Evolutionary conservation across 2,329 filamentous ascomycete genomes (phyloP).

Genomic region (Fusarium neocosmosporiellum): DNA sequence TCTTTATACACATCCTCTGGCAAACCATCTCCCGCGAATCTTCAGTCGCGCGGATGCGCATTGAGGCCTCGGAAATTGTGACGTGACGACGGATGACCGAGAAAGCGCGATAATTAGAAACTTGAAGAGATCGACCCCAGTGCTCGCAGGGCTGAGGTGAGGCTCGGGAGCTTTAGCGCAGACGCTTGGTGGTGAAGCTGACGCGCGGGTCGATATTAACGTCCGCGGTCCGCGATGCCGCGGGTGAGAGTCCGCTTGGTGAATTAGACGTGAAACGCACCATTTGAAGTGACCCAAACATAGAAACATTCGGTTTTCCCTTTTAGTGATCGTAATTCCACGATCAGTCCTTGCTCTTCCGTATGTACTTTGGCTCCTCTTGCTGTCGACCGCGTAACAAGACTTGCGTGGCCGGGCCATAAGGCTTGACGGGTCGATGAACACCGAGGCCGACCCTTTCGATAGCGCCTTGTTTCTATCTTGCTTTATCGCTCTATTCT

Average conservation of each 20-base stretch:
- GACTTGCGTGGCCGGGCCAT: neutral
- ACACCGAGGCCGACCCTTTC: neutral
- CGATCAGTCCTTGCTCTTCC: neutral
- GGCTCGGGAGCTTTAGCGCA: neutral
- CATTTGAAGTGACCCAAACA: neutral
- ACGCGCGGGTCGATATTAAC: neutral
- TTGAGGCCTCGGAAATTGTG: neutral
- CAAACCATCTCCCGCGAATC: neutral
- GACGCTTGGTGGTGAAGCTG: neutral
- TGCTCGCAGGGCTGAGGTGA: neutral
- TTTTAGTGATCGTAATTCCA: fast-evolving
- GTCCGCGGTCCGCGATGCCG: neutral
- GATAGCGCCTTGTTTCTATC: neutral
- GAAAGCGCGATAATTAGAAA: neutral
- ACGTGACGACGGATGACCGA: neutral
- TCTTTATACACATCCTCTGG: neutral
- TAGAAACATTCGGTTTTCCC: neutral
- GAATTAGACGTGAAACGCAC: neutral
- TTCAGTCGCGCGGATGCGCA: neutral
- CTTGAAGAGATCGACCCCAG: neutral
- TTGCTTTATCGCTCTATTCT: neutral
- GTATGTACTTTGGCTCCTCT: neutral
- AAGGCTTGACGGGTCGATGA: neutral
- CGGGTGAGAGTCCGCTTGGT: neutral
- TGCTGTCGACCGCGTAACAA: neutral